Conservation (phyloP, 148 eudicot genomes). For the Camellia sinensis region DNA sequence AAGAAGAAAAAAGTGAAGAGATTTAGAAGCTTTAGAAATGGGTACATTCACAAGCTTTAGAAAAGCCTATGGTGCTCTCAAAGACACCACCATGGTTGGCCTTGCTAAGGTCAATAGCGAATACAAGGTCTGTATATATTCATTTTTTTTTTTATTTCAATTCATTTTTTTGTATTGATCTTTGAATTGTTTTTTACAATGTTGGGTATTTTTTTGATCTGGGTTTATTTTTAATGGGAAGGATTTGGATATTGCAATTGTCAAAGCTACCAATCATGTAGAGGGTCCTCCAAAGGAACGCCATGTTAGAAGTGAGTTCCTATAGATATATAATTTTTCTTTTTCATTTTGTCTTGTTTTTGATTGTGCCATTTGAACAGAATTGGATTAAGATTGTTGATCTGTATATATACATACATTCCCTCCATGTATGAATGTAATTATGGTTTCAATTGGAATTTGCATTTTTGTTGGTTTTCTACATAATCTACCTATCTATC, state of each 20-base stretch:
- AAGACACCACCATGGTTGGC: slow-evolving; percentile 92
- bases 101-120: slow-evolving; percentile 98
- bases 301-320: slow-evolving; percentile 76
- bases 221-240: slow-evolving; percentile 18
- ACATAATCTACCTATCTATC: too few relatives aligned
- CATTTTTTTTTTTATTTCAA: background rate
- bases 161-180: background rate
- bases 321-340: background rate
- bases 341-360: background rate
- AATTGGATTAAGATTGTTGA: background rate
- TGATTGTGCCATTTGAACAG: background rate
- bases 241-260: slow-evolving; percentile 96
- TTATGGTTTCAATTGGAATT: slow-evolving; percentile 2
- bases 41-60: slow-evolving; percentile 79
- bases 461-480: background rate
- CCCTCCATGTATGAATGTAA: background rate
- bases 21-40: slow-evolving; percentile 26
- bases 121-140: slow-evolving; percentile 58
- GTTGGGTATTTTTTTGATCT: slow-evolving; percentile 2
- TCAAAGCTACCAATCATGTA: slow-evolving; percentile 92
- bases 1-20: background rate
- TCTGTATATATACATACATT: background rate
- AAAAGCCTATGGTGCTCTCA: slow-evolving; percentile 92
- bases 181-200: background rate
- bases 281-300: slow-evolving; percentile 93